Evolutionary conservation across 768 basidiomycete genomes (phyloP), one percentile per base, ranked within the genome.

Genomic region (Tylopilus sp.): DNA sequence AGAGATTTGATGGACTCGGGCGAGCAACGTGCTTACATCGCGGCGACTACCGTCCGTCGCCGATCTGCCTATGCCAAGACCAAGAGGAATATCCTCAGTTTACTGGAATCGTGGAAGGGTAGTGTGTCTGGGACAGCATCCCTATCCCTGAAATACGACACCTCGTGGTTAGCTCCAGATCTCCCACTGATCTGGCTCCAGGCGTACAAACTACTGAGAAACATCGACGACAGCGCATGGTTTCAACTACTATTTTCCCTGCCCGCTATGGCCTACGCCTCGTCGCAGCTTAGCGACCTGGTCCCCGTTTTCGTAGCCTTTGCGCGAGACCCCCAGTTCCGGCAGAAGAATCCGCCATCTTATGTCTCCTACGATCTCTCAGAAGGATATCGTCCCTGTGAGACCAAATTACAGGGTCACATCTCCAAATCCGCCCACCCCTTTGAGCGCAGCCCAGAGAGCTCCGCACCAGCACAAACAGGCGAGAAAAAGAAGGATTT

Each of bases 291-390:
- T 6, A n/a, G 26, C 3, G 47, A 47, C 10, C 58, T 69, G 31
- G 53, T 70, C 8, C 58, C 65, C 0, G 60, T 63, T 1, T 43
- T 75, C 2, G 40, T 75, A 12, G 63, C 75, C 1, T 70, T 73
- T 46, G 57, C 56, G 0, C 33, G 54, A 2, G 36, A 53, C 13
- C 17, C 57, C 3, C 41, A 40, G 2, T 50, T 63, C 43, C 17
- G 35, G 15, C 15, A 1, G 2, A 50, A 51, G 26, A 3, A 49
- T 17, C 63, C 63, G 26, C 63, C 69, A 3, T 3, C 6, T 1
- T 51, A 57, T 31, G 33, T 40, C n/a, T 41, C 49, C 25, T 61
- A 58, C 43, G 31, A 44, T 21, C 43, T 58, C 7, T 33, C 50
- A 8, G 47, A 52, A 1, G 57, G 52, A 25, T 57, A 55, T 36